These are phyloP conservation scores for Iodosphaeria phyllophila DNA, from an alignment of 2,329 filamentous ascomycete species.

Conservation along the genomic window DNA sequence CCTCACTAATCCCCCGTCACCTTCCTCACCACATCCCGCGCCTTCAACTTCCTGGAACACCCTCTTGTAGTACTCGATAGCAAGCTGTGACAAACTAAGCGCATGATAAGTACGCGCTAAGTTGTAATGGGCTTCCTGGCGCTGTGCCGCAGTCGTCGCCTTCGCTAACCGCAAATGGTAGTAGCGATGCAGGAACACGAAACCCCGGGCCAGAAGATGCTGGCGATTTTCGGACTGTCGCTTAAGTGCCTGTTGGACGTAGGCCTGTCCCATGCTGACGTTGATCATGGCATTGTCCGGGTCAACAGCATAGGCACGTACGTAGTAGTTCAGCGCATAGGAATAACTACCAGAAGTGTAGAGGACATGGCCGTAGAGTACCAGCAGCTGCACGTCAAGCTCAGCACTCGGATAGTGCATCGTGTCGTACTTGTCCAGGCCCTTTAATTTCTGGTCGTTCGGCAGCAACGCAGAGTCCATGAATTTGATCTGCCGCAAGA, in stretches of 20 bases:
- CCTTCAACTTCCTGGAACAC: conserved; percentile 19
- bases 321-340: conserved; percentile 76
- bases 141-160: conserved; percentile 13
- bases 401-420: conserved; percentile 21
- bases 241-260: conserved; percentile 79
- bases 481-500: conserved; percentile 77
- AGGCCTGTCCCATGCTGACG: conserved; percentile 65
- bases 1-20: conserved; percentile 38
- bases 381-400: conserved; percentile 65
- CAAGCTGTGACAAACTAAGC: conserved; percentile 54
- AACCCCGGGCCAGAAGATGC: conserved; percentile 68
- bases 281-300: conserved; percentile 62
- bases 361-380: conserved; percentile 80
- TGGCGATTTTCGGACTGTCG: conserved; percentile 80
- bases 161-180: conserved; percentile 34
- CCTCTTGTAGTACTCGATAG: conserved; percentile 48
- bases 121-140: conserved; percentile 70
- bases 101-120: conserved; percentile 59
- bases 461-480: conserved; percentile 55
- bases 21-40: conserved; percentile 5
- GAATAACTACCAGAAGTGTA: conserved; percentile 70
- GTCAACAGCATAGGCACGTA: conserved; percentile 56
- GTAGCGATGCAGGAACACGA: conserved; percentile 64
- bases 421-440: conserved; percentile 8
- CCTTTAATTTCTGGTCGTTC: conserved; percentile 21